phyloP scores from a whole-genome alignment of 352 stramenopile species.

The Aphanomyces euteiches region DNA sequence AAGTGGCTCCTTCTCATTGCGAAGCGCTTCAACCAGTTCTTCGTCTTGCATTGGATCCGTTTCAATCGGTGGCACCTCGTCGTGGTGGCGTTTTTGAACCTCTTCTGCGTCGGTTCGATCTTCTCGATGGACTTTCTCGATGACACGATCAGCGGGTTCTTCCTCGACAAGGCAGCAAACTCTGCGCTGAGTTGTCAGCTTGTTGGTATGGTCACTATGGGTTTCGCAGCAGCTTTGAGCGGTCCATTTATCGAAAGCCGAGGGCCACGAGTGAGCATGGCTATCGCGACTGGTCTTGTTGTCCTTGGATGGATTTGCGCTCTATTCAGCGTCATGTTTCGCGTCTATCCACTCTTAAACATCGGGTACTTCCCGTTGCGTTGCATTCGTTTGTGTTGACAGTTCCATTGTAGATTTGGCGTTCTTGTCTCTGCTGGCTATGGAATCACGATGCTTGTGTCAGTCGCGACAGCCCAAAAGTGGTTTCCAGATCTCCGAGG shows the following conservation, averaged over 20 bases:
- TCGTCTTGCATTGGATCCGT: neutral
- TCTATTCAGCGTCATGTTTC: neutral
- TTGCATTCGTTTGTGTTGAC: neutral
- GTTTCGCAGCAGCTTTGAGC: constrained; percentile 22
- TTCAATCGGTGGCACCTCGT: constrained; percentile 20
- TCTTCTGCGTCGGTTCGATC: constrained; percentile 25
- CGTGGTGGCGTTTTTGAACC: neutral
- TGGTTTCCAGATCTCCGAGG: constrained; percentile 33
- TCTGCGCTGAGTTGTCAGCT: constrained; percentile 2
- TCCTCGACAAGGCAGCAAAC: neutral
- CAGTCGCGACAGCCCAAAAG: constrained; percentile 24
- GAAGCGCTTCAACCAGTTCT: neutral
- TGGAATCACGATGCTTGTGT: constrained; percentile 20
- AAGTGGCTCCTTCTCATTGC: constrained; percentile 10
- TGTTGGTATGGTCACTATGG: constrained; percentile 7
- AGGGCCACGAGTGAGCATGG: constrained; percentile 24
- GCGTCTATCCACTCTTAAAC: neutral
- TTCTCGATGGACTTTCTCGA: constrained; percentile 24
- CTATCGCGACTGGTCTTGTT: constrained; percentile 14
- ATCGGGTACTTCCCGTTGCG: constrained; percentile 23
- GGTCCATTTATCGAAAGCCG: constrained; percentile 26
- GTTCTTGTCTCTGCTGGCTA: constrained; percentile 22
- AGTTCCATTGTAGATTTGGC: constrained; percentile 21
- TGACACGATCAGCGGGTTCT: constrained; percentile 2
- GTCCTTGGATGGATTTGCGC: constrained; percentile 12